Percentiles rank a stretch among this genome's conserved stretches.
Conservation (phyloP, 345 rosid genomes). For the Aegle marmelos region DNA sequence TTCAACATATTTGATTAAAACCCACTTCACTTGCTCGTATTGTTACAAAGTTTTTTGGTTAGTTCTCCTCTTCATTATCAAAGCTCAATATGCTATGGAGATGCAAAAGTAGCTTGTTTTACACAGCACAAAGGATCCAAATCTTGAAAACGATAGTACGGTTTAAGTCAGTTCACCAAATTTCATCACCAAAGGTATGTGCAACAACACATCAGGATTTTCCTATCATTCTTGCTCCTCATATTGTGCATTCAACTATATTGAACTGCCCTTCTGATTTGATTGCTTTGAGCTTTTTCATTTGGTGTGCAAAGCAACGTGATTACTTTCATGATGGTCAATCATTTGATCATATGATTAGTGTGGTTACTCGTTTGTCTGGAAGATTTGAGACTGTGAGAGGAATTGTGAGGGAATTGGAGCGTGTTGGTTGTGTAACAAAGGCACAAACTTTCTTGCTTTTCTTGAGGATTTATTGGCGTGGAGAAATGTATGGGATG, state of each 20-base stretch:
- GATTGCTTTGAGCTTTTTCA: constrained; percentile 53
- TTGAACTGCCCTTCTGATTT: constrained; percentile 55
- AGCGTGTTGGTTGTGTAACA: constrained; percentile 35
- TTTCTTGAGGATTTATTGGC: constrained; percentile 71
- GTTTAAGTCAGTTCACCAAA: constrained; percentile 19
- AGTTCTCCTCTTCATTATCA: not conserved
- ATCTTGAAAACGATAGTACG: constrained; percentile 16
- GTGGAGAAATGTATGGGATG: constrained; percentile 44
- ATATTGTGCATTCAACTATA: constrained; percentile 40
- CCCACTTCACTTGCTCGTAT: not conserved
- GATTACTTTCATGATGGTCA: constrained; percentile 47
- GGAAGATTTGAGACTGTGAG: constrained; percentile 23
- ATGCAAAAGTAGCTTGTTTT: constrained; percentile 29
- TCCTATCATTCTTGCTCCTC: constrained; percentile 37
- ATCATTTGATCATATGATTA: constrained; percentile 53
- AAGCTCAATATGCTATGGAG: constrained; percentile 40
- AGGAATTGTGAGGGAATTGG: constrained; percentile 40
- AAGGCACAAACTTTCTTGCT: constrained; percentile 53
- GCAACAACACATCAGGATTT: constrained; percentile 4
- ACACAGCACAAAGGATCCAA: not conserved
- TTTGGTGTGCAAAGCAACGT: constrained; percentile 56
- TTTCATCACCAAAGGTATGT: constrained; percentile 14
- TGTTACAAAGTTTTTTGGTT: not conserved
- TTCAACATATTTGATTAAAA: not conserved
- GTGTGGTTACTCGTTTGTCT: constrained; percentile 40